These are phyloP conservation scores for Exophiala spinifera DNA, from an alignment of 2,329 filamentous ascomycete genomes.

Conservation along the genomic window DNA sequence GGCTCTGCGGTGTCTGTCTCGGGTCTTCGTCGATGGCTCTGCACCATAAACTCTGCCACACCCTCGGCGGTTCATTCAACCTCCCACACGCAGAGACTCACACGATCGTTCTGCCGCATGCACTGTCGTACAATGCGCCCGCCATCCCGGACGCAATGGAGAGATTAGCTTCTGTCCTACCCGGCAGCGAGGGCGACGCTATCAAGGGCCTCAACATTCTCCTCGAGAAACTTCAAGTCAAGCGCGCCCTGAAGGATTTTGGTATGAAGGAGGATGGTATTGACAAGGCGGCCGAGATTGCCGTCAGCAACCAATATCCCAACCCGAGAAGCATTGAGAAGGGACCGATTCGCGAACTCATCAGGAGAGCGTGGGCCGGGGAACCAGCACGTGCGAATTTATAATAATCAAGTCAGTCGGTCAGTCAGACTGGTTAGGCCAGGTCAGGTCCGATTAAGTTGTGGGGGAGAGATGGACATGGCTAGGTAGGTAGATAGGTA, in stretches of 20 bases:
- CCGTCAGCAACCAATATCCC: slow-evolving; percentile 57
- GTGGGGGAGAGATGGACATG: no score
- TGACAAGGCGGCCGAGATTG: slow-evolving; percentile 59
- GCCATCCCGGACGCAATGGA: slow-evolving; percentile 52
- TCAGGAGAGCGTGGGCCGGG: slow-evolving; percentile 60
- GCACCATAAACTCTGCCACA: slow-evolving; percentile 67
- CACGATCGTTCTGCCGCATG: slow-evolving; percentile 61
- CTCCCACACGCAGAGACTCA: slow-evolving; percentile 66
- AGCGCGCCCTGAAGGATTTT: slow-evolving; percentile 52
- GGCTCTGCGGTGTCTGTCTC: slow-evolving; percentile 61
- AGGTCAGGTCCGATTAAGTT: no score
- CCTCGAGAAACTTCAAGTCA: slow-evolving; percentile 53
- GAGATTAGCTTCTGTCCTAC: slow-evolving; percentile 53
- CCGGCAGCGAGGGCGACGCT: slow-evolving; percentile 57
- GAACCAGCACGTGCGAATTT: slow-evolving; percentile 37
- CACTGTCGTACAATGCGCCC: slow-evolving; percentile 61
- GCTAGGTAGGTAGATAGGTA: no score
- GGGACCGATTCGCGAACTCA: slow-evolving; percentile 52
- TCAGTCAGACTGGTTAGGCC: no score
- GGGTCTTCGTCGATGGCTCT: slow-evolving; percentile 61
- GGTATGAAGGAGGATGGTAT: slow-evolving; percentile 61
- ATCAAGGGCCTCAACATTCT: slow-evolving; percentile 57
- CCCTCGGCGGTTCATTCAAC: slow-evolving; percentile 61
- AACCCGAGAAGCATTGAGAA: slow-evolving; percentile 57
- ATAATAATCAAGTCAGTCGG: slow-evolving; percentile 7